These are phyloP conservation scores for Coffea eugenioides DNA, from an alignment of 257 asterid species.

Conservation along the genomic window DNA sequence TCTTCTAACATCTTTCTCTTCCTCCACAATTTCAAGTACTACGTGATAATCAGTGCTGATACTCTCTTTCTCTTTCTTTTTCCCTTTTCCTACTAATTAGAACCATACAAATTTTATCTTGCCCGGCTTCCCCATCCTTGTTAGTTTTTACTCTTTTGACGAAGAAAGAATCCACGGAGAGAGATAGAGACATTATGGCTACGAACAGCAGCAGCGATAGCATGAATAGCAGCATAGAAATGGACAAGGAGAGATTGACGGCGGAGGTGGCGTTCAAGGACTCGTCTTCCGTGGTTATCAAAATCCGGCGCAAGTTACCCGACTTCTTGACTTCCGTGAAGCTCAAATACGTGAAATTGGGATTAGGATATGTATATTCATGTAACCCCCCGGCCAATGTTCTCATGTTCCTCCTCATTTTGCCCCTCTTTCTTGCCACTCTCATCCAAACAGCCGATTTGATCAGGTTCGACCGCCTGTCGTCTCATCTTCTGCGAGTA, in stretches of 20 bases:
- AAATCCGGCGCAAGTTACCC: constrained; percentile 37
- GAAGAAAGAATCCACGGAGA: too few relatives aligned
- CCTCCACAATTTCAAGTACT: too few relatives aligned
- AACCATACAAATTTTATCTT: too few relatives aligned
- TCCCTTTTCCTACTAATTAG: too few relatives aligned
- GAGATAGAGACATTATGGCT: too few relatives aligned
- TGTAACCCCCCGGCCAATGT: constrained; percentile 57
- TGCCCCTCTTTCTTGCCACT: constrained; percentile 39
- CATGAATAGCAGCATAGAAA: constrained; percentile 27
- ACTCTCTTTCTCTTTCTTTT: too few relatives aligned
- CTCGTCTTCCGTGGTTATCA: constrained; percentile 40
- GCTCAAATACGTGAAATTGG: constrained; percentile 61
- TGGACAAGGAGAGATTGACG: constrained; percentile 45
- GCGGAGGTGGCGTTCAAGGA: constrained; percentile 54
- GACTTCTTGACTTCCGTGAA: constrained; percentile 49
- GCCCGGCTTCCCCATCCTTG: too few relatives aligned
- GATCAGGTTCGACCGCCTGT: constrained; percentile 9
- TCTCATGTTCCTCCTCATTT: constrained; percentile 20
- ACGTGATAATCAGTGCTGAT: too few relatives aligned
- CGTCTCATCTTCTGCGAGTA: too few relatives aligned
- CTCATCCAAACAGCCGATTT: constrained; percentile 36
- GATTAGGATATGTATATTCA: constrained; percentile 73
- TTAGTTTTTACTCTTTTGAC: too few relatives aligned
- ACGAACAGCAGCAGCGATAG: too few relatives aligned
- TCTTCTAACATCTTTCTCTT: too few relatives aligned